phyloP scores from a whole-genome alignment of 192 early-diverging fungal species.

The Jimgerdemannia lactiflua region DNA sequence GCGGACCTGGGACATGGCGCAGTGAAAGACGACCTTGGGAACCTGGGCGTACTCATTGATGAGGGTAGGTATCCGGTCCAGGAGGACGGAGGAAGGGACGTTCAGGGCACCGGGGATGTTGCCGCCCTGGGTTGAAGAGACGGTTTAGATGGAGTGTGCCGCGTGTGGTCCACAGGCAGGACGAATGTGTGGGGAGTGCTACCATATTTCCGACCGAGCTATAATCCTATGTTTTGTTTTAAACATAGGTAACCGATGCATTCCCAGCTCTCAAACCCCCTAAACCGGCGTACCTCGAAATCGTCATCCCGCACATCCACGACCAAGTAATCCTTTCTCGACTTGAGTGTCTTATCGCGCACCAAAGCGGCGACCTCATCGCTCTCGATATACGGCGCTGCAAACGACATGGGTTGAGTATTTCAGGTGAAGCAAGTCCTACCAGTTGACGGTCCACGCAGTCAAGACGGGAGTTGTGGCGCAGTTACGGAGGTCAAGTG shows the following conservation, averaged over 20 bases:
- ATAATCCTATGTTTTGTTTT: too few relatives aligned
- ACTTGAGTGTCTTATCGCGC: constrained; percentile 47
- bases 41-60: constrained; percentile 53
- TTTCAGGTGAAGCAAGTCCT: neutral
- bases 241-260: neutral
- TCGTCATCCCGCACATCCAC: constrained; percentile 72
- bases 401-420: constrained; percentile 3
- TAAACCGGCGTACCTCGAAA: constrained; percentile 30
- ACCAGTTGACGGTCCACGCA: neutral
- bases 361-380: constrained; percentile 53
- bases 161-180: too few relatives aligned
- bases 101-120: constrained; percentile 80
- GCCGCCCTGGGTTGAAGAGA: too few relatives aligned
- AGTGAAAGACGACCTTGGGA: constrained; percentile 80
- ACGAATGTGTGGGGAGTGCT: too few relatives aligned
- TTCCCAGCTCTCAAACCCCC: neutral
- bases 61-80: constrained; percentile 34
- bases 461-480: neutral
- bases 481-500: neutral
- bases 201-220: too few relatives aligned
- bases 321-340: constrained; percentile 69
- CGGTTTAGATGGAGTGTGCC: too few relatives aligned
- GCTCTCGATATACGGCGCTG: constrained; percentile 34
- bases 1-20: constrained; percentile 81
- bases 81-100: constrained; percentile 64